Evolutionary conservation across 148 eudicot species (phyloP).

Genomic region (Selenicereus undatus): DNA sequence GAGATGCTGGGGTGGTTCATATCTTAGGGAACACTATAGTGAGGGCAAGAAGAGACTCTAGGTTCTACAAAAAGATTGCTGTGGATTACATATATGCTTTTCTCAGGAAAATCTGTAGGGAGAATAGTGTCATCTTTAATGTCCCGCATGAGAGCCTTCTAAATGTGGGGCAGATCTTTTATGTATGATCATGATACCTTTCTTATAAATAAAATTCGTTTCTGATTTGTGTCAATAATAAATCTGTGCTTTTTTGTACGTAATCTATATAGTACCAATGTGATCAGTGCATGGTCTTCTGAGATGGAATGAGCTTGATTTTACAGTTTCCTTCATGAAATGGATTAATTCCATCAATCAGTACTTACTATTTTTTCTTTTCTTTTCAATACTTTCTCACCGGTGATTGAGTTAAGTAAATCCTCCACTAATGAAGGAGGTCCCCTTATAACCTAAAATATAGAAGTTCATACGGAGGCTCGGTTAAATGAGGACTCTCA

Average conservation of each 20-base stretch:
- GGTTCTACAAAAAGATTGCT: conserved; percentile 57
- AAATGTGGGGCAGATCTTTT: conserved; percentile 90
- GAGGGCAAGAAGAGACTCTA: conserved; percentile 64
- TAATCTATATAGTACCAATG: too few relatives aligned
- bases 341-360: too few relatives aligned
- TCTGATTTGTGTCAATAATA: not conserved
- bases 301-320: too few relatives aligned
- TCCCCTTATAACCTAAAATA: too few relatives aligned
- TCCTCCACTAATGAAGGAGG: too few relatives aligned
- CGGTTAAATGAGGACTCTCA: too few relatives aligned
- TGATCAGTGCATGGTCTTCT: too few relatives aligned
- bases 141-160: conserved; percentile 91
- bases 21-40: conserved; percentile 87
- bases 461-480: too few relatives aligned
- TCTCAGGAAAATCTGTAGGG: conserved; percentile 97
- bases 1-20: conserved; percentile 95
- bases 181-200: conserved; percentile 31
- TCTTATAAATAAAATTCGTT: not conserved
- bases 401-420: too few relatives aligned
- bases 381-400: too few relatives aligned
- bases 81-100: conserved; percentile 91
- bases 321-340: too few relatives aligned
- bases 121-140: conserved; percentile 90
- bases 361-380: too few relatives aligned
- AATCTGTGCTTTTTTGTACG: not conserved